phyloP scores from a whole-genome alignment of 345 rosid genomes.

The Gynandropsis gynandra region DNA sequence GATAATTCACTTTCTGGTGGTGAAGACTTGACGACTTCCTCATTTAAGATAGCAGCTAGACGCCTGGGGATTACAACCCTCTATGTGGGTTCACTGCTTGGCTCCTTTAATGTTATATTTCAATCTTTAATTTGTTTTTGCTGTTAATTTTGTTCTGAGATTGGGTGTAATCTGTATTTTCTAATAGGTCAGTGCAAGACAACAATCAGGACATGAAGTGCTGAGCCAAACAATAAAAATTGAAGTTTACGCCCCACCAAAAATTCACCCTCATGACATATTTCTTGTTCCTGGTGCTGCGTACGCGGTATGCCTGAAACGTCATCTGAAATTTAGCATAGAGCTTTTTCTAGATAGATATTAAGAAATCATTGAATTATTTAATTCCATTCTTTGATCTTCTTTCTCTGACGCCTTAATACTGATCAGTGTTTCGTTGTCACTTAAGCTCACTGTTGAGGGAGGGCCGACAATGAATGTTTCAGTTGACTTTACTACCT shows the following conservation, averaged over 20 bases:
- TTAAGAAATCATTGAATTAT: neutral
- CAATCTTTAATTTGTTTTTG: neutral
- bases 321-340: neutral
- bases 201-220: conserved; percentile 66
- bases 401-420: conserved; percentile 11
- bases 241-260: conserved; percentile 78
- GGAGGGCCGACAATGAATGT: conserved; percentile 89
- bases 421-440: conserved; percentile 12
- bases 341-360: neutral
- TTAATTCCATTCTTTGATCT: conserved; percentile 6
- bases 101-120: conserved; percentile 7
- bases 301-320: conserved; percentile 49
- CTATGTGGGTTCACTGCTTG: conserved; percentile 47
- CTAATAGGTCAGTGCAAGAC: conserved; percentile 70
- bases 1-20: conserved; percentile 33
- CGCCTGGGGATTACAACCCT: conserved; percentile 72
- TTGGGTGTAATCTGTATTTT: conserved; percentile 15
- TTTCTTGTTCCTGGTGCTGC: conserved; percentile 89
- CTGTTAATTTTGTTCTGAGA: conserved; percentile 12
- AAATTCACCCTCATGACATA: conserved; percentile 61
- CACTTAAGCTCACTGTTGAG: conserved; percentile 49
- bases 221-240: conserved; percentile 67
- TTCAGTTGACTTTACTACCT: conserved; percentile 48
- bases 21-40: conserved; percentile 36
- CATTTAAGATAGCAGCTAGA: conserved; percentile 58